These are phyloP conservation scores for Xerocomellus intermedius DNA, from an alignment of 768 basidiomycete species.

Conservation along the genomic window DNA sequence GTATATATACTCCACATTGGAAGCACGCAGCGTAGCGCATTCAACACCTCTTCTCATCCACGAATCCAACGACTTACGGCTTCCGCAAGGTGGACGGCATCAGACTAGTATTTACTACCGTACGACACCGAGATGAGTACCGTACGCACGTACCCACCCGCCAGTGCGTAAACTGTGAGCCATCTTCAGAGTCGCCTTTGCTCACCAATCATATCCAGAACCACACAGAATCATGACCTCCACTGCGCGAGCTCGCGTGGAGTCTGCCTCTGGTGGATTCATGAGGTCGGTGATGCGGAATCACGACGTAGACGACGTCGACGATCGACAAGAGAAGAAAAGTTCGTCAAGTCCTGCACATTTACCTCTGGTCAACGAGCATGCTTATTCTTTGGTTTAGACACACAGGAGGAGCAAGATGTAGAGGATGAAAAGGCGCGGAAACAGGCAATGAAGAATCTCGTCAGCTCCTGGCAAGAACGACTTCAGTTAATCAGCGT, in stretches of 20 bases:
- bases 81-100: conserved; percentile 1
- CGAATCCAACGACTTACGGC: conserved; percentile 1
- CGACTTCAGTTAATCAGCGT: conserved; percentile 59
- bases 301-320: conserved; percentile 6
- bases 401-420: conserved; percentile 51
- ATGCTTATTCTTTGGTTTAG: conserved; percentile 19
- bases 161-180: conserved; percentile 2
- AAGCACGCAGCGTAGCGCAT: background rate
- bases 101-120: background rate
- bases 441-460: conserved; percentile 45
- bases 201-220: conserved; percentile 7
- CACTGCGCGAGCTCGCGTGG: conserved; percentile 16
- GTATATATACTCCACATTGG: background rate
- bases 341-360: conserved; percentile 11
- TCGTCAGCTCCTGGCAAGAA: conserved; percentile 63
- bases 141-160: conserved; percentile 4
- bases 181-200: background rate
- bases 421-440: conserved; percentile 44
- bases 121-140: conserved; percentile 8
- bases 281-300: conserved; percentile 20
- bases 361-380: background rate
- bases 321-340: conserved; percentile 18
- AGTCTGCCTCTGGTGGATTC: conserved; percentile 18
- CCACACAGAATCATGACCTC: conserved; percentile 14
- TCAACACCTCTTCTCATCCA: background rate